Evolutionary conservation across 2,329 filamentous ascomycete genomes (phyloP).

Genomic region (Delphinella strobiligena): DNA sequence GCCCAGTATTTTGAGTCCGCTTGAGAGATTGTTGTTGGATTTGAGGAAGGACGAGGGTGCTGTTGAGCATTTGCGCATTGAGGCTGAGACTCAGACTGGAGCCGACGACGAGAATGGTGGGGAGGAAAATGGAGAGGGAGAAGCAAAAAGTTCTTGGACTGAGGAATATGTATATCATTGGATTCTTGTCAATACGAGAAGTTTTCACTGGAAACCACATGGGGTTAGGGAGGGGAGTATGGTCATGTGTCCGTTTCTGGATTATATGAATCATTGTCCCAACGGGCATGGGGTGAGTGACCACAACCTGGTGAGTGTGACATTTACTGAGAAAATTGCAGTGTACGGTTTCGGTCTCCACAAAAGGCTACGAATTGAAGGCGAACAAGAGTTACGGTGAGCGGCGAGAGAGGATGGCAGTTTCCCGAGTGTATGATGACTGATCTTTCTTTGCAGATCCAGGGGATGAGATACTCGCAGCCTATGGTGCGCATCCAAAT

Average conservation of each 20-base stretch:
- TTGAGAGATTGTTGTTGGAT: constrained; percentile 19
- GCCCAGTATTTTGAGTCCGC: constrained; percentile 20
- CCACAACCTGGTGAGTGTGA: neutral
- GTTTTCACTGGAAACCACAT: constrained; percentile 44
- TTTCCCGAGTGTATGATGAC: neutral
- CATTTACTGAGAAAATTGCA: constrained; percentile 16
- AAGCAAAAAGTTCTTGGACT: constrained; percentile 7
- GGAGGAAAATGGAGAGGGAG: constrained; percentile 1
- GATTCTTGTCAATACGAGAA: constrained; percentile 49
- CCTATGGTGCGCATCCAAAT: constrained; percentile 59
- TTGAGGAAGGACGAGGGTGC: constrained; percentile 15
- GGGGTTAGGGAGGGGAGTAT: constrained; percentile 45
- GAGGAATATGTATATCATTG: constrained; percentile 42
- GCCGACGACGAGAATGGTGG: neutral
- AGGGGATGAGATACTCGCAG: constrained; percentile 56
- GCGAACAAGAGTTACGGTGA: constrained; percentile 40
- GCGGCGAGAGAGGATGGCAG: too few species aligned
- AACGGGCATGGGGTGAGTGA: constrained; percentile 23
- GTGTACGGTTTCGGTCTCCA: constrained; percentile 41
- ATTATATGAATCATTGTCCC: constrained; percentile 52
- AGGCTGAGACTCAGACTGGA: neutral
- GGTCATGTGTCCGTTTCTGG: constrained; percentile 59
- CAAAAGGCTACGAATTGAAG: constrained; percentile 42
- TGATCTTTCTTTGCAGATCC: constrained; percentile 14
- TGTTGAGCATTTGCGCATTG: constrained; percentile 6